These are phyloP conservation scores for Fusarium staphyleae DNA, from an alignment of 2,329 filamentous ascomycete genomes.

Conservation along the genomic window DNA sequence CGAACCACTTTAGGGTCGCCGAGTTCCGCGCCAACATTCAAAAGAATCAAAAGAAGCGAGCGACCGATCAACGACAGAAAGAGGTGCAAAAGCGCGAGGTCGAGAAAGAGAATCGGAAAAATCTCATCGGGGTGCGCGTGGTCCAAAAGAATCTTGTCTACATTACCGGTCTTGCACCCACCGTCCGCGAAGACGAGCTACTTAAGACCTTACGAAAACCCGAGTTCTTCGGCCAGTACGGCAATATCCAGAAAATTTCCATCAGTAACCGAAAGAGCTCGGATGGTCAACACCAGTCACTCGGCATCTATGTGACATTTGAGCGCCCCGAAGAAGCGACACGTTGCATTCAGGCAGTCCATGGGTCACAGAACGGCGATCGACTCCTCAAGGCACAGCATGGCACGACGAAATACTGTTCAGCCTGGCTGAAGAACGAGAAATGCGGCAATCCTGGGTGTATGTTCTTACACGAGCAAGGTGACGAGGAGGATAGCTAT, in stretches of 20 bases:
- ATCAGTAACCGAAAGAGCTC: conserved; percentile 92
- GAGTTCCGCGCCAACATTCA: conserved; percentile 80
- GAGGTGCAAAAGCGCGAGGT: conserved; percentile 96
- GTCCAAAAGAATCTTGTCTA: conserved; percentile 99
- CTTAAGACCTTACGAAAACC: conserved; percentile 87
- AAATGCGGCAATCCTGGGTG: conserved; percentile 94
- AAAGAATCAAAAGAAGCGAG: conserved; percentile 92
- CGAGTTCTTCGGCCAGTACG: conserved; percentile 98
- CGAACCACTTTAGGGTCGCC: conserved; percentile 62
- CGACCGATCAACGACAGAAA: conserved; percentile 83
- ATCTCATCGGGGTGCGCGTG: conserved; percentile 91
- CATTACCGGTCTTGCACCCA: conserved; percentile 91
- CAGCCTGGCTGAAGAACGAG: conserved; percentile 93
- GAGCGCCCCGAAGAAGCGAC: conserved; percentile 89
- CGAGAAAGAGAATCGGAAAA: conserved; percentile 94
- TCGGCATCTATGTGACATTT: conserved; percentile 99
- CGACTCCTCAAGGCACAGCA: conserved; percentile 78
- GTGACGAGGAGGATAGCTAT: conserved; percentile 98
- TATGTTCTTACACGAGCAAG: conserved; percentile 97
- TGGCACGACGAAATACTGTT: conserved; percentile 98
- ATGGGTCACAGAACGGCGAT: conserved; percentile 91
- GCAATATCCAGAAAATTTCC: conserved; percentile 97
- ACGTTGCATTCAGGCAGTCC: conserved; percentile 88
- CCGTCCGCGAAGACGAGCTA: conserved; percentile 89
- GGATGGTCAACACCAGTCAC: conserved; percentile 79